A percentile compares a stretch with the other conserved stretches of the same genome.
phyloP scores from a whole-genome alignment of 805 yeast genomes.

The Teunomyces panamensis region DNA sequence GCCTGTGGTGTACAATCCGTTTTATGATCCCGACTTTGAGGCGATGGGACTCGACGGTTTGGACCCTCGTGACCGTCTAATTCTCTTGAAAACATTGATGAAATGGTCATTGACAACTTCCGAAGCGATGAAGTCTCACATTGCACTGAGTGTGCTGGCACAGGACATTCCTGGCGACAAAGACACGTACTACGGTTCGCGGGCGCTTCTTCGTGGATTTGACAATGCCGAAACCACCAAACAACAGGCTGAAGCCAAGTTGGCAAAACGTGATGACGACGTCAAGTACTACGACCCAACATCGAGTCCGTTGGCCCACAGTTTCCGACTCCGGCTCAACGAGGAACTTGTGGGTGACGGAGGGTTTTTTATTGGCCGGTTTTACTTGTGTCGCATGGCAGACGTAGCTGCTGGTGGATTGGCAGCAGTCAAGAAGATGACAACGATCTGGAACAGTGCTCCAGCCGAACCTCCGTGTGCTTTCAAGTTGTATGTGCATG shows the following conservation, averaged over 20 bases:
- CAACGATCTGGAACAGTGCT: conserved; percentile 15
- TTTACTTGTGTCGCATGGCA: conserved; percentile 37
- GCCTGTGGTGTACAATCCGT: conserved; percentile 17
- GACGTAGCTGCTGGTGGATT: conserved; percentile 34
- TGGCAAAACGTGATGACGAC: conserved; percentile 24
- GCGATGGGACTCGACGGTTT: conserved; percentile 31
- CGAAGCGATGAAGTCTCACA: conserved; percentile 23
- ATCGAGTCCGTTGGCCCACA: conserved; percentile 34
- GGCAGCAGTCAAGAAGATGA: conserved; percentile 34
- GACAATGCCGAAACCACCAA: conserved; percentile 28
- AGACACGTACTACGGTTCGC: conserved; percentile 34
- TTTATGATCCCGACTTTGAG: conserved; percentile 26
- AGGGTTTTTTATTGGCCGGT: conserved; percentile 40
- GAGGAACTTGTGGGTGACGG: conserved; percentile 38
- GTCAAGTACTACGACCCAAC: conserved; percentile 36
- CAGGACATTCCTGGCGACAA: conserved; percentile 40
- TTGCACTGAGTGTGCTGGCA: conserved; percentile 20
- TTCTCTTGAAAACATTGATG: conserved; percentile 32
- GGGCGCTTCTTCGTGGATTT: conserved; percentile 36
- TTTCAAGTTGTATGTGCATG: conserved; percentile 42
- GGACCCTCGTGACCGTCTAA: conserved; percentile 32
- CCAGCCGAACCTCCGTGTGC: conserved; percentile 17
- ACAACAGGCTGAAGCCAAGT: conserved; percentile 28
- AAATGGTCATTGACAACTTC: conserved; percentile 37
- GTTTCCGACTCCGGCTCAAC: conserved; percentile 30